Percentiles rank a stretch among this genome's conserved stretches.
Evolutionary conservation across 495 filamentous ascomycete genomes (phyloP).

Genomic region (Podospora pseudopauciseta): DNA sequence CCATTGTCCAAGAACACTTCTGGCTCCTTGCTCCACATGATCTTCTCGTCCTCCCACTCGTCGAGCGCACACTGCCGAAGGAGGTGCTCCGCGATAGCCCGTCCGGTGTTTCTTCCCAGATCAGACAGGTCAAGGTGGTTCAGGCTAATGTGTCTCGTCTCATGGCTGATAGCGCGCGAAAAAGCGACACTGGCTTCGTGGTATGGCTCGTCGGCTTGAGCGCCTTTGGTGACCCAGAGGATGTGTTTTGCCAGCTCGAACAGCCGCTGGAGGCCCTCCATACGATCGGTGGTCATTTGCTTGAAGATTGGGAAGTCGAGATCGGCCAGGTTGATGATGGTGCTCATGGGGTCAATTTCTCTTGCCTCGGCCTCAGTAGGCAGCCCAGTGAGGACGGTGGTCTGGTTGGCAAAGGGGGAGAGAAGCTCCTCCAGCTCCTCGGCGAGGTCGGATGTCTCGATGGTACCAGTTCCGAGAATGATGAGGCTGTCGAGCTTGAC

Average conservation of each 20-base stretch:
- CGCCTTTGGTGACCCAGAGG: conserved; percentile 40
- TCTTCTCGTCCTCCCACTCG: conserved; percentile 14
- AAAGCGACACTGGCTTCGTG: conserved; percentile 15
- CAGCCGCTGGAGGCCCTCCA: conserved; percentile 26
- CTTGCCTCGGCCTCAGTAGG: background rate
- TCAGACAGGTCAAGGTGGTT: conserved; percentile 30
- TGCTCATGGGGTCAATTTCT: conserved; percentile 21
- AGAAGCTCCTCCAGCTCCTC: conserved; percentile 11
- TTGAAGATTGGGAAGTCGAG: conserved; percentile 36
- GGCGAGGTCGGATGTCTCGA: conserved; percentile 5
- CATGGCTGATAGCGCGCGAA: conserved; percentile 12
- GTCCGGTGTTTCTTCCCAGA: conserved; percentile 6
- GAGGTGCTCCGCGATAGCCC: conserved; percentile 3
- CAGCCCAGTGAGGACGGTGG: conserved; percentile 2
- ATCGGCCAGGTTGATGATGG: conserved; percentile 39
- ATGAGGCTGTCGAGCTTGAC: conserved; percentile 12
- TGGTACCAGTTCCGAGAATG: conserved; percentile 17
- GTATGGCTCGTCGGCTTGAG: conserved; percentile 13
- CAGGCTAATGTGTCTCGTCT: conserved; percentile 26
- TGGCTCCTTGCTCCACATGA: background rate
- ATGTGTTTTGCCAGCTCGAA: conserved; percentile 37
- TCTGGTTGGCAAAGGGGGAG: conserved; percentile 1
- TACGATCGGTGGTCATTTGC: conserved; percentile 21
- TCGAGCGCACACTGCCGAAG: conserved; percentile 10
- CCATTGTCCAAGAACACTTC: background rate